Evolutionary conservation across 371 early-diverging fungal genomes (phyloP), one percentile per base, ranked within the genome.

Genomic region (Apophysomyces sp.): DNA sequence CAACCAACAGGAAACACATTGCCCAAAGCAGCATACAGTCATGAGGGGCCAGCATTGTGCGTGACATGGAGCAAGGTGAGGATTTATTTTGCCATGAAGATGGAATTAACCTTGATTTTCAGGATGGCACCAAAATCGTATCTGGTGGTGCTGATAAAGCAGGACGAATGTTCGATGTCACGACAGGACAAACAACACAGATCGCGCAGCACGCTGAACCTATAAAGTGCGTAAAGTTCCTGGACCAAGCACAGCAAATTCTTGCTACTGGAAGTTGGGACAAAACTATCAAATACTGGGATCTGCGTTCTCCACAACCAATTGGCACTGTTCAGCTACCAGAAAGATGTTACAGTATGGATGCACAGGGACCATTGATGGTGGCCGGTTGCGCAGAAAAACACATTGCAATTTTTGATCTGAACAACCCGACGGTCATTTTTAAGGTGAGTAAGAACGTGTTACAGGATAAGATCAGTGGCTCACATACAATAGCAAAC

Each of bases 221-320:
- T 21, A 88, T 96, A 61, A 88, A 88, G 68, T 76, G 83, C 59
- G 79, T 85, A 53, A 80, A 85, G 51, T 94, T 88, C 72, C 77
- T 93, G 3, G 92, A 95, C 55, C 85, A 78, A 24, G 74, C 76
- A 16, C 64, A 74, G 37, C 80, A 83, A 31, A 85, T 92, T 52
- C 57, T 96, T 2, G 94, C 93, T 4, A 97, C 97, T 1, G 98
- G 92, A 8, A 86, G 93, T 58, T 99, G 99, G 98, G 99, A 99
- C 75, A 96, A 95, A 70, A 94, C 92, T n/a, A 61, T 95, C 63
- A 91, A 87, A 88, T 95, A 95, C 69, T 98, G 97, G 97, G 96
- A 98, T 76, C 65, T 91, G 59, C 83, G 95, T 56, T 77, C 85
- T 41, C 91, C 87, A 44, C 81, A 73, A 31, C 94, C 94, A 7